Conservation (phyloP, 1,284 basidiomycete species). For the Austropuccinia psidii region DNA sequence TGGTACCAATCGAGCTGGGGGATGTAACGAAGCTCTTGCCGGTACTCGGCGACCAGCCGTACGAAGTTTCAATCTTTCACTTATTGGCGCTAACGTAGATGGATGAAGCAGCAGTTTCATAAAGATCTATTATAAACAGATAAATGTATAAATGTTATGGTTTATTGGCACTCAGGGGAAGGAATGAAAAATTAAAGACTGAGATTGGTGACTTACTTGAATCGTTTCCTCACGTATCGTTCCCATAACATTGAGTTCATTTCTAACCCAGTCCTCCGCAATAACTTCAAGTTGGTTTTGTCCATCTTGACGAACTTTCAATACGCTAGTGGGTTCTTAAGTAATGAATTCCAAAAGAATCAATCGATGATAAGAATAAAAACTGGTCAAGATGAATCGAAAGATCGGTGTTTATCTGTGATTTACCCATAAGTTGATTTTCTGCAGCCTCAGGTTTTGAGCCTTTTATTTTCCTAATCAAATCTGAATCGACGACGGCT, state of each 20-base stretch:
- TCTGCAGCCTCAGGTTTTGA: neutral
- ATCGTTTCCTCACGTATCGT: conserved; percentile 28
- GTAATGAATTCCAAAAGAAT: neutral
- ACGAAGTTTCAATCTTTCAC: conserved; percentile 7
- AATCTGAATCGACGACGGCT: neutral
- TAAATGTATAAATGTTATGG: too few relatives aligned
- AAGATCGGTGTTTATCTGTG: neutral
- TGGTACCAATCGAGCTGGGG: conserved; percentile 2
- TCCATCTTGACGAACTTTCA: neutral
- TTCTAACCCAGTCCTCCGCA: conserved; percentile 10
- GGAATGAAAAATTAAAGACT: neutral
- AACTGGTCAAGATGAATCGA: neutral
- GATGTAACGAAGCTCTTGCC: conserved; percentile 1
- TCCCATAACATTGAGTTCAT: conserved; percentile 33
- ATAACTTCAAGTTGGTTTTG: neutral
- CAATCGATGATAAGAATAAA: neutral
- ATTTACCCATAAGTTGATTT: neutral
- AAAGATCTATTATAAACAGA: conserved; percentile 11
- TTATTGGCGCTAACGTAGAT: conserved; percentile 14
- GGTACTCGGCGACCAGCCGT: neutral
- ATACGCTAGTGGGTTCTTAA: neutral
- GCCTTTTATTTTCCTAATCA: neutral
- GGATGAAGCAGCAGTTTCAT: conserved; percentile 24
- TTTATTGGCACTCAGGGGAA: too few relatives aligned
- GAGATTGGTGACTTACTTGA: neutral